A percentile compares a stretch with the other conserved stretches of the same genome.
These are phyloP conservation scores for Podospora anserina DNA, from an alignment of 495 filamentous ascomycete genomes.

Conservation along the genomic window DNA sequence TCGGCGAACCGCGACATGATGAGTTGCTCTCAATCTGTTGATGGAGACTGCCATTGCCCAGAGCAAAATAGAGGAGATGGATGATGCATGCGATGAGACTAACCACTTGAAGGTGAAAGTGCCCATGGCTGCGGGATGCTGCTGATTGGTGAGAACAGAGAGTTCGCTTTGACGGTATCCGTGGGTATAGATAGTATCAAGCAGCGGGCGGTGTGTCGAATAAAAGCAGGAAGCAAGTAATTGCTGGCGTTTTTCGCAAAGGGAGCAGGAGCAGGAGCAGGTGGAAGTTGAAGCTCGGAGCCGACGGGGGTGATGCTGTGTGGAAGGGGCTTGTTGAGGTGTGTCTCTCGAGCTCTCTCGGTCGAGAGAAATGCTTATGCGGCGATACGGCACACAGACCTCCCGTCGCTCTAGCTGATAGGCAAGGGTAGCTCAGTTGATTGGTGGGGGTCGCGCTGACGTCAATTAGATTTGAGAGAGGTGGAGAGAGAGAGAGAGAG, in stretches of 20 bases:
- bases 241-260: background rate
- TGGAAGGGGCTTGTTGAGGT: background rate
- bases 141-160: conserved; percentile 3
- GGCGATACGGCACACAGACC: conserved; percentile 6
- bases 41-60: too few species aligned
- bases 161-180: background rate
- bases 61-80: background rate
- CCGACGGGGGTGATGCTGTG: background rate
- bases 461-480: background rate
- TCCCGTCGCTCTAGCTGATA: background rate
- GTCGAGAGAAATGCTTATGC: background rate
- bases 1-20: background rate
- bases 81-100: conserved; percentile 28
- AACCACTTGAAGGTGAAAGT: conserved; percentile 56
- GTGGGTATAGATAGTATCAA: background rate
- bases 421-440: background rate
- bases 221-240: background rate
- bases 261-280: background rate
- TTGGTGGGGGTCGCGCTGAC: conserved; percentile 3
- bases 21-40: background rate
- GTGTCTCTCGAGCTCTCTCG: background rate
- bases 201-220: background rate
- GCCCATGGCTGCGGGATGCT: conserved; percentile 37
- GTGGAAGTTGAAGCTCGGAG: background rate
- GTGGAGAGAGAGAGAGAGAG: background rate